phyloP scores from a whole-genome alignment of 495 filamentous ascomycete species.

The Penicillium arizonense region DNA sequence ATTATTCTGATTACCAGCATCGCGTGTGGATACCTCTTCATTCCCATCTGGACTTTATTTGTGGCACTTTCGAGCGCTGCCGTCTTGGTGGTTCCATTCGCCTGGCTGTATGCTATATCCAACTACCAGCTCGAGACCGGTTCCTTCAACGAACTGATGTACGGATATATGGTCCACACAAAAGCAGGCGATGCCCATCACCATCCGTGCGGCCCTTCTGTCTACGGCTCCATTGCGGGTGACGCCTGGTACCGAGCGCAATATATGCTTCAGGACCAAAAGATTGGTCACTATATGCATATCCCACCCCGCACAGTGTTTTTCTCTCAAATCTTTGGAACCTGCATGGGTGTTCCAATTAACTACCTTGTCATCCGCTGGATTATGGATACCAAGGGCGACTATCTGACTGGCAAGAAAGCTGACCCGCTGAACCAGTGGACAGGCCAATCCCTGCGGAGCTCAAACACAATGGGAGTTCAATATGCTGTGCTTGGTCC shows the following conservation, averaged over 20 bases:
- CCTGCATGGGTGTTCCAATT: constrained; percentile 40
- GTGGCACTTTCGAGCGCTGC: constrained; percentile 50
- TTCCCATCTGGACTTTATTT: constrained; percentile 57
- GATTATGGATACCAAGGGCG: constrained; percentile 48
- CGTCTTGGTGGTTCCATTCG: constrained; percentile 50
- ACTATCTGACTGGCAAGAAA: constrained; percentile 49
- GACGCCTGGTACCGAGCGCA: constrained; percentile 54
- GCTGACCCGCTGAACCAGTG: constrained; percentile 55
- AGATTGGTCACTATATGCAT: constrained; percentile 49
- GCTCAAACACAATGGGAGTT: constrained; percentile 48
- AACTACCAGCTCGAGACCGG: constrained; percentile 54
- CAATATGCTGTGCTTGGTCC: constrained; percentile 58
- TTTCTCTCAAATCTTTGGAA: constrained; percentile 42
- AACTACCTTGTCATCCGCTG: constrained; percentile 47
- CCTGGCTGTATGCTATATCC: constrained; percentile 55
- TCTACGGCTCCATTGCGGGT: constrained; percentile 51
- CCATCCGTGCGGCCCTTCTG: constrained; percentile 51
- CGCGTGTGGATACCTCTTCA: constrained; percentile 48
- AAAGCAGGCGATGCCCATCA: constrained; percentile 37
- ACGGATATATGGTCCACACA: constrained; percentile 55
- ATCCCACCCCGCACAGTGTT: constrained; percentile 44
- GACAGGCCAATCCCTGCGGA: constrained; percentile 49
- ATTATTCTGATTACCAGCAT: constrained; percentile 46
- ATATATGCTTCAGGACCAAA: constrained; percentile 48
- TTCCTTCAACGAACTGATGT: constrained; percentile 56